A percentile compares a stretch with the other conserved stretches of the same genome.
These are phyloP conservation scores for Diophrys sp. DNA, from an alignment of 73 alveolate genomes.

Conservation along the genomic window DNA sequence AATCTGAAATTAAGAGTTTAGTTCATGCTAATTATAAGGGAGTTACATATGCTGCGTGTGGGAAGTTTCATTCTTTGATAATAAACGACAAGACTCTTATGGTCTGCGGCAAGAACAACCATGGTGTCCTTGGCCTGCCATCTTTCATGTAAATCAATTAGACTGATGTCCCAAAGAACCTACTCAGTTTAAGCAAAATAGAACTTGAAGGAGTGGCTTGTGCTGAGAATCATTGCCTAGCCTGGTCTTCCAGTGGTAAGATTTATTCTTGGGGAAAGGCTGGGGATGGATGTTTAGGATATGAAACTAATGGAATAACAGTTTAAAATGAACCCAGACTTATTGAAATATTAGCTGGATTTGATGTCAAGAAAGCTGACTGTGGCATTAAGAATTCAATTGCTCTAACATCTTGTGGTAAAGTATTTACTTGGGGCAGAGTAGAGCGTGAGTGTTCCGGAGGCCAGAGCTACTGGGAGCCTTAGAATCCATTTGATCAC, in stretches of 20 bases:
- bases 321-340: constrained; percentile 37
- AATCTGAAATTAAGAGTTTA: too few species aligned
- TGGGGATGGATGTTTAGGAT: constrained; percentile 60
- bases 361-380: constrained; percentile 35
- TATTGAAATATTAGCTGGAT: constrained; percentile 22
- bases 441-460: constrained; percentile 39
- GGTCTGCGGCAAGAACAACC: constrained; percentile 13
- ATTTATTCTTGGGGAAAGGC: constrained; percentile 74
- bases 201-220: constrained; percentile 61
- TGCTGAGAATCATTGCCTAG: constrained; percentile 66
- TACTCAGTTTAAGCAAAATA: constrained; percentile 5
- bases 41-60: constrained; percentile 15
- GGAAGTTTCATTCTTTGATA: constrained; percentile 25
- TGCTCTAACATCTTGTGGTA: constrained; percentile 54
- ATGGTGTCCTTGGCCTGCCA: constrained; percentile 26
- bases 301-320: constrained; percentile 11
- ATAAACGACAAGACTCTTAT: constrained; percentile 1
- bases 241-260: constrained; percentile 66
- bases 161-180: constrained; percentile 25
- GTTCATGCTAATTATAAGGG: neutral
- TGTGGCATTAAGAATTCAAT: constrained; percentile 40
- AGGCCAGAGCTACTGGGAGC: constrained; percentile 20
- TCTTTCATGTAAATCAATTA: neutral
- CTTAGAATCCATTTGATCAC: constrained; percentile 36
- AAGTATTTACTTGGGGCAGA: constrained; percentile 60